Evolutionary conservation across 306 rosid genomes (phyloP).

Genomic region (Pachyrhizus erosus): DNA sequence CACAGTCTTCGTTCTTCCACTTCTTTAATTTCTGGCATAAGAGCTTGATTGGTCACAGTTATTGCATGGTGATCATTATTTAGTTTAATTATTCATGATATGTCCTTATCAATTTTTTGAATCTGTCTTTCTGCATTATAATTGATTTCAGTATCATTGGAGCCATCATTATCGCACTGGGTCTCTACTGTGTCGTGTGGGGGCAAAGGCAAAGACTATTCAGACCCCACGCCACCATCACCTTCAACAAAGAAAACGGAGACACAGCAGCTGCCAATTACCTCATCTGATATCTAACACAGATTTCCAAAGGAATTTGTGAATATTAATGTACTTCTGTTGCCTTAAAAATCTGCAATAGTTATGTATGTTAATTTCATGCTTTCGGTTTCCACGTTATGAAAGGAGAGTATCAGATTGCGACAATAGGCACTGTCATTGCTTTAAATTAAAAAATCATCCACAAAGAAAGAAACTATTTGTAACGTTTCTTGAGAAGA

Average conservation of each 20-base stretch:
- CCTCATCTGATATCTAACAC: conserved; percentile 29
- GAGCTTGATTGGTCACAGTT: background rate
- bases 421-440: background rate
- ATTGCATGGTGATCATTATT: background rate
- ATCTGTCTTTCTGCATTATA: background rate
- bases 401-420: background rate
- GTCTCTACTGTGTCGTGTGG: conserved; percentile 82
- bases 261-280: conserved; percentile 40
- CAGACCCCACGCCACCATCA: conserved; percentile 4
- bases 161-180: conserved; percentile 63
- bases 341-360: conserved; percentile 25
- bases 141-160: conserved; percentile 59
- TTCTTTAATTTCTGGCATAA: background rate
- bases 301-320: background rate
- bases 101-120: background rate
- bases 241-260: conserved; percentile 31
- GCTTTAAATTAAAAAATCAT: background rate
- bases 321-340: background rate
- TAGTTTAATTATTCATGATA: background rate
- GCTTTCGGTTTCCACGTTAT: background rate
- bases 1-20: background rate
- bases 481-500: background rate
- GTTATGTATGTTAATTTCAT: conserved; percentile 27
- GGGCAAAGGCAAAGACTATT: conserved; percentile 57
- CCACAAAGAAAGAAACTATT: conserved; percentile 18